Evolutionary conservation across 345 rosid species (phyloP).

Genomic region (Sonneratia alba): DNA sequence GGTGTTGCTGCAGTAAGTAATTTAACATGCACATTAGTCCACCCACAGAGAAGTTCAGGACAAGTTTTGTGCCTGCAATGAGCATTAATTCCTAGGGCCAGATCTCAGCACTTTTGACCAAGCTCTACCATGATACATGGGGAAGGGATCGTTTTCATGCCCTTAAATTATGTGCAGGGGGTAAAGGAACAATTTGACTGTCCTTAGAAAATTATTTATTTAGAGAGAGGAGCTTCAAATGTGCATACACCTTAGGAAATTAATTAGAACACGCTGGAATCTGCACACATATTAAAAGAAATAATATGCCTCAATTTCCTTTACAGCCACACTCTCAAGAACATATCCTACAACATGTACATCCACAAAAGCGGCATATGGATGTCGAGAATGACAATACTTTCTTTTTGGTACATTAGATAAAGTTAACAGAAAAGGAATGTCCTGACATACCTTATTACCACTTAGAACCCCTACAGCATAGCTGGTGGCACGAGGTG

Average conservation of each 20-base stretch:
- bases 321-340: too few species aligned
- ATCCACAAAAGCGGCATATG: background rate
- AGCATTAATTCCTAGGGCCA: background rate
- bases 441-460: slow-evolving; percentile 41
- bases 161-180: too few species aligned
- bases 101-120: background rate
- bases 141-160: background rate
- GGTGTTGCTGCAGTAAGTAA: background rate
- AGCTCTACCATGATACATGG: background rate
- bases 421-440: background rate
- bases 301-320: too few species aligned
- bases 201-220: too few species aligned
- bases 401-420: background rate
- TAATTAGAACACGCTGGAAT: too few species aligned
- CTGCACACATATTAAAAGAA: too few species aligned
- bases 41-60: background rate
- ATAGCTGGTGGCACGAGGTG: slow-evolving; percentile 35
- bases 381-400: background rate
- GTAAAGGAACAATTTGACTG: too few species aligned
- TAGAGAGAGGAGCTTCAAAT: too few species aligned
- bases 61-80: background rate
- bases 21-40: background rate
- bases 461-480: slow-evolving; percentile 70
- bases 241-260: too few species aligned
- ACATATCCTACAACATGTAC: background rate